Evolutionary conservation across 192 early-diverging fungal genomes (phyloP).

Genomic region (Coemansia aciculifera): DNA sequence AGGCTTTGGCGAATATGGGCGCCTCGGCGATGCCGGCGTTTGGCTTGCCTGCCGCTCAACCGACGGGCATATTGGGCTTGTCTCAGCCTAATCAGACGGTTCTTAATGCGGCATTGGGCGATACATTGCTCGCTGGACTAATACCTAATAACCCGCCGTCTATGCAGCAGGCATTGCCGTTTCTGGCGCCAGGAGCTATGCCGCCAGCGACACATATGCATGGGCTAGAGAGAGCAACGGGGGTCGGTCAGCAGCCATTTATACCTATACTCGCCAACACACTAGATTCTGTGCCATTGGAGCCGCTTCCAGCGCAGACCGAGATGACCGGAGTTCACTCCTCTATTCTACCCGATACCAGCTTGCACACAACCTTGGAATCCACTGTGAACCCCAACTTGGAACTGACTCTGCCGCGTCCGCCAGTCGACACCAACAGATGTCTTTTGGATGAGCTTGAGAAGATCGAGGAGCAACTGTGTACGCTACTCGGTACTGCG

Average conservation of each 20-base stretch:
- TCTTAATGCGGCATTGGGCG: background rate
- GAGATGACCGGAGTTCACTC: conserved; percentile 33
- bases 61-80: background rate
- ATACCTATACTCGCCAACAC: background rate
- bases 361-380: background rate
- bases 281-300: background rate
- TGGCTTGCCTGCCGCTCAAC: background rate
- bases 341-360: conserved; percentile 12
- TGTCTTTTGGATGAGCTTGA: conserved; percentile 35
- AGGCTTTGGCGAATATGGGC: background rate
- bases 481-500: conserved; percentile 33
- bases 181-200: background rate
- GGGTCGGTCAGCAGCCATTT: background rate
- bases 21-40: background rate
- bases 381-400: conserved; percentile 9
- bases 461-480: conserved; percentile 36
- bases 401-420: conserved; percentile 13
- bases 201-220: background rate
- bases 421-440: background rate
- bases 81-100: background rate
- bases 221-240: background rate
- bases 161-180: background rate
- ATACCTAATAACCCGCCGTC: background rate
- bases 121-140: background rate
- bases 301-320: conserved; percentile 1